These are phyloP conservation scores for Karstenula rhodostoma DNA, from an alignment of 2,329 filamentous ascomycete genomes.

Conservation along the genomic window DNA sequence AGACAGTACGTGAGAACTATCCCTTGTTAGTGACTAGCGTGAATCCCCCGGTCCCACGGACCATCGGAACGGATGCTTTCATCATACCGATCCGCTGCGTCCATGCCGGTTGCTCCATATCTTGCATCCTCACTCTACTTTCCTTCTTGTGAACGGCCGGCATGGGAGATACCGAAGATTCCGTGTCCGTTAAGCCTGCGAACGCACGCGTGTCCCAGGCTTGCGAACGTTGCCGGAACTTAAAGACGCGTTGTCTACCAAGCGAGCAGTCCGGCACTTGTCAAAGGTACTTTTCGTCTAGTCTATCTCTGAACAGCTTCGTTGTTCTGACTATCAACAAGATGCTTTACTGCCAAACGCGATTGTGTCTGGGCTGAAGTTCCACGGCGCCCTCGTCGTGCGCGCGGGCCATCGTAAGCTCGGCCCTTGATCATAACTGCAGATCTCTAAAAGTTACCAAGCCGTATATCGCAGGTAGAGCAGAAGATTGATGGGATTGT, in stretches of 20 bases:
- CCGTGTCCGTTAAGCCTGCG: slow-evolving; percentile 21
- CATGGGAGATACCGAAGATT: slow-evolving; percentile 38
- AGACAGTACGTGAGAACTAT: not conserved
- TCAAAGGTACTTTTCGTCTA: slow-evolving; percentile 32
- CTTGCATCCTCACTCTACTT: slow-evolving; percentile 1
- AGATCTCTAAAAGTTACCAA: slow-evolving; percentile 16
- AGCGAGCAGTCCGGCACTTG: slow-evolving; percentile 39
- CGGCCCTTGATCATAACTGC: not conserved
- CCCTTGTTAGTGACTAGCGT: slow-evolving; percentile 1
- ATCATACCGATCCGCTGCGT: slow-evolving; percentile 15
- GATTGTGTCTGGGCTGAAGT: slow-evolving; percentile 45
- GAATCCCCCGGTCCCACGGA: no score
- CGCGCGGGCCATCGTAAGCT: slow-evolving; percentile 44
- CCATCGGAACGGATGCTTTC: not conserved
- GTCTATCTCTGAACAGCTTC: not conserved
- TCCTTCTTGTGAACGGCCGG: slow-evolving; percentile 7
- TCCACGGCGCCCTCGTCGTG: slow-evolving; percentile 35
- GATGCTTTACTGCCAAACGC: slow-evolving; percentile 35
- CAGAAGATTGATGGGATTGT: slow-evolving; percentile 47
- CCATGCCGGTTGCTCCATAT: not conserved
- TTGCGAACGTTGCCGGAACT: slow-evolving; percentile 43
- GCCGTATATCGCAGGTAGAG: slow-evolving; percentile 47
- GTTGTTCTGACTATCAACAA: slow-evolving; percentile 14
- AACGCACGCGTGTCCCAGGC: slow-evolving; percentile 38
- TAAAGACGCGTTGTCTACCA: slow-evolving; percentile 46